phyloP scores from a whole-genome alignment of 2,329 filamentous ascomycete species.

The Xylaria sp. region DNA sequence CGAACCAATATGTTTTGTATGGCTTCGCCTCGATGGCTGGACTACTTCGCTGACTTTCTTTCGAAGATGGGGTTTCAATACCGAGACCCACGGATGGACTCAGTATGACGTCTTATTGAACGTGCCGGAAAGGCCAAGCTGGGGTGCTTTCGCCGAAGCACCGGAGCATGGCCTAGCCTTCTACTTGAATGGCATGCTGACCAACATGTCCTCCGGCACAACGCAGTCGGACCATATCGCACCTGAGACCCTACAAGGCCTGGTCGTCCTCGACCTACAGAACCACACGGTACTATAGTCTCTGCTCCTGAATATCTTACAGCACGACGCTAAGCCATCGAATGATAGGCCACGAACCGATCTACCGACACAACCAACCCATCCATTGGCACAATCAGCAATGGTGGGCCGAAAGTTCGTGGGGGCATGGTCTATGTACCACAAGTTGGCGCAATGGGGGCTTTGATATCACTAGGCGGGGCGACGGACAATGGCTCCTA shows the following conservation, averaged over 20 bases:
- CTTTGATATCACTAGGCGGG: slow-evolving; percentile 44
- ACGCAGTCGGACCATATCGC: background rate
- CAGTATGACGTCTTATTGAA: slow-evolving; percentile 7
- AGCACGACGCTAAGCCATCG: background rate
- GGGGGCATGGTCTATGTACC: slow-evolving; percentile 42
- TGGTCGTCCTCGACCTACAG: slow-evolving; percentile 43
- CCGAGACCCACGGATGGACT: slow-evolving; percentile 9
- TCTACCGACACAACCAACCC: slow-evolving; percentile 41
- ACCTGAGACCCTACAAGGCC: slow-evolving; percentile 36
- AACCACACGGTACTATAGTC: slow-evolving; percentile 29
- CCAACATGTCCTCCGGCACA: slow-evolving; percentile 8
- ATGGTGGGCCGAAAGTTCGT: slow-evolving; percentile 38
- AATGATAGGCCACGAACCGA: slow-evolving; percentile 37
- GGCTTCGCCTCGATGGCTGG: background rate
- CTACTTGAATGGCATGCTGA: slow-evolving; percentile 25
- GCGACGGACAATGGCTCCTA: slow-evolving; percentile 21
- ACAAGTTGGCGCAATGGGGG: slow-evolving; percentile 39
- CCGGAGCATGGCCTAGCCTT: slow-evolving; percentile 15
- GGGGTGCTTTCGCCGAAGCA: slow-evolving; percentile 7
- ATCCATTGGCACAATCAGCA: slow-evolving; percentile 38
- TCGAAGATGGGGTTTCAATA: slow-evolving; percentile 13
- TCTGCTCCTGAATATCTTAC: too few species aligned
- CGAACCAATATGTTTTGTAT: slow-evolving; percentile 9
- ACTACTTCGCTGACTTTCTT: background rate
- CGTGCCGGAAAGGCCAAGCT: slow-evolving; percentile 9